Conservation (phyloP, 1,284 basidiomycete genomes). For the Fomitopsis schrenkii region DNA sequence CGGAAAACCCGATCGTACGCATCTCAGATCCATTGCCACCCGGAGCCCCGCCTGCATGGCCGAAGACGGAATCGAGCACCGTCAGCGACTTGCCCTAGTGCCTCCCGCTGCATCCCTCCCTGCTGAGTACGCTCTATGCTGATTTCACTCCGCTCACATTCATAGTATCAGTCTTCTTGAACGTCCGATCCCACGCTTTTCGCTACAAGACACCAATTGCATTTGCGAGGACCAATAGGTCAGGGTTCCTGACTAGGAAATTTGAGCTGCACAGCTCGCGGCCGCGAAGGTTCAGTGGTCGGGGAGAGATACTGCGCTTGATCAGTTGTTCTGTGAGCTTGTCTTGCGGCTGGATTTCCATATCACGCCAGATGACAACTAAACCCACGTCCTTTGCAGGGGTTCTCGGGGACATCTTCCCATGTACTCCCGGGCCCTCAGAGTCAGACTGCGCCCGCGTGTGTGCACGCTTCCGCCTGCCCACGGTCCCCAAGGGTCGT, state of each 20-base stretch:
- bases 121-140: neutral
- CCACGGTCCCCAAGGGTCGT: neutral
- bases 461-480: neutral
- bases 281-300: too few species aligned
- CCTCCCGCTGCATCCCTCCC: neutral
- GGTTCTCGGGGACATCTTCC: neutral
- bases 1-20: neutral
- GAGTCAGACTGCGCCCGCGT: neutral
- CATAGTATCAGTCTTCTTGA: too few species aligned
- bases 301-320: too few species aligned
- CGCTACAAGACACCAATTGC: too few species aligned
- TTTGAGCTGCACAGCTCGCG: too few species aligned
- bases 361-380: neutral
- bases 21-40: neutral
- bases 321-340: neutral
- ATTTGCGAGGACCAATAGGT: too few species aligned
- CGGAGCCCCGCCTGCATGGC: neutral
- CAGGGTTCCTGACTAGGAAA: too few species aligned
- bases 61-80: neutral
- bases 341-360: neutral
- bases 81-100: neutral
- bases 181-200: too few species aligned
- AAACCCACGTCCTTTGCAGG: neutral
- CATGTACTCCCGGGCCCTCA: neutral
- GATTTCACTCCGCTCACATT: neutral